Percentiles rank a stretch among this genome's conserved stretches.
Evolutionary conservation across 352 stramenopile species (phyloP).

Genomic region (Phytophthora ohioensis): DNA sequence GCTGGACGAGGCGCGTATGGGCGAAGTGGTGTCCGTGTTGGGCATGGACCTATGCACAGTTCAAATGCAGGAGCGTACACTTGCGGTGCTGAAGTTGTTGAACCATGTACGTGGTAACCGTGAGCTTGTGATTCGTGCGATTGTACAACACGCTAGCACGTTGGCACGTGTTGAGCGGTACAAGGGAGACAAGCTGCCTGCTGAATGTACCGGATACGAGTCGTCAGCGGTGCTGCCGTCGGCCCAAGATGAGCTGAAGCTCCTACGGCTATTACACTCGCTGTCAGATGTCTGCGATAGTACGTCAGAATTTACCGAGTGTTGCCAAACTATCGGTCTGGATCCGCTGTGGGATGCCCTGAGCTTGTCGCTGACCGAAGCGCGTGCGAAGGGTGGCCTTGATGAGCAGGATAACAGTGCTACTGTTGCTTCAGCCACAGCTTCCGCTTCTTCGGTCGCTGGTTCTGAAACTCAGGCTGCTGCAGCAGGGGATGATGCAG

Average conservation of each 20-base stretch:
- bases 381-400: constrained; percentile 69
- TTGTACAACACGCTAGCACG: constrained; percentile 67
- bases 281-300: constrained; percentile 88
- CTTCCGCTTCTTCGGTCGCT: constrained; percentile 52
- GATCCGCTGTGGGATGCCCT: constrained; percentile 83
- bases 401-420: constrained; percentile 64
- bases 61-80: constrained; percentile 86
- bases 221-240: constrained; percentile 81
- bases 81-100: constrained; percentile 83
- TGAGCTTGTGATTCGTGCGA: constrained; percentile 65
- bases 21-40: constrained; percentile 73
- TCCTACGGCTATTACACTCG: constrained; percentile 97
- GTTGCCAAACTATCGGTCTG: constrained; percentile 71
- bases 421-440: constrained; percentile 9
- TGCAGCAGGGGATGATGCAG: constrained; percentile 63
- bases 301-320: constrained; percentile 76
- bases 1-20: constrained; percentile 63
- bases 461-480: constrained; percentile 19
- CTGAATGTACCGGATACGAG: constrained; percentile 52
- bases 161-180: constrained; percentile 52
- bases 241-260: constrained; percentile 93
- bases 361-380: constrained; percentile 79
- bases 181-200: constrained; percentile 28
- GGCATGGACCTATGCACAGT: constrained; percentile 81
- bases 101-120: constrained; percentile 73